Conservation (phyloP, 257 asterid genomes). For the Salvia hispanica region DNA sequence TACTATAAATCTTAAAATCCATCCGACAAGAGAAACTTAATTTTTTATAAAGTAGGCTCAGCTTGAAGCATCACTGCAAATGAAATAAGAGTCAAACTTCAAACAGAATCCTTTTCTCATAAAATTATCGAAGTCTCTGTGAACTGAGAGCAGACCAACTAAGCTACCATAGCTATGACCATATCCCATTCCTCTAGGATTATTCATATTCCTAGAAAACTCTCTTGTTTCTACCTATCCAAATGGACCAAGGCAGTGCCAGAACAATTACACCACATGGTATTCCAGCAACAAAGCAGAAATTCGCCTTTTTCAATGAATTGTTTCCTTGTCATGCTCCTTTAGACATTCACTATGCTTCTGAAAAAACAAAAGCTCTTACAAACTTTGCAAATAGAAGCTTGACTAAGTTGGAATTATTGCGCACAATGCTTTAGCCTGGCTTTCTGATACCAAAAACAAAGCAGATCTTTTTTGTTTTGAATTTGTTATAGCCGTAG, state of each 20-base stretch:
- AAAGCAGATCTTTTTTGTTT: conserved; percentile 11
- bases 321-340: conserved; percentile 11
- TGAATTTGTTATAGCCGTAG: conserved; percentile 7
- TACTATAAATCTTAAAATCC: conserved; percentile 5
- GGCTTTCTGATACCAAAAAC: conserved; percentile 2
- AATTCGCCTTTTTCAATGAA: conserved; percentile 6
- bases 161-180: neutral
- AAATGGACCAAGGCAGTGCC: neutral
- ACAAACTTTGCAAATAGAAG: neutral
- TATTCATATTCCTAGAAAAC: neutral
- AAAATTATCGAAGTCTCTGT: neutral
- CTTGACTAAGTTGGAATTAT: conserved; percentile 20
- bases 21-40: neutral
- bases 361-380: conserved; percentile 7
- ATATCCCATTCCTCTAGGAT: neutral
- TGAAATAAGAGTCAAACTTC: conserved; percentile 6
- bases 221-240: neutral
- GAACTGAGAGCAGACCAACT: neutral
- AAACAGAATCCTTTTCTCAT: neutral
- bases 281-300: neutral
- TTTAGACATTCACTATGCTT: conserved; percentile 5
- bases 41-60: conserved; percentile 18
- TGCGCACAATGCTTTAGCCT: conserved; percentile 11
- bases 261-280: neutral
- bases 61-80: conserved; percentile 18